Evolutionary conservation across 257 asterid genomes (phyloP).

Genomic region (Solanum medicagineum): DNA sequence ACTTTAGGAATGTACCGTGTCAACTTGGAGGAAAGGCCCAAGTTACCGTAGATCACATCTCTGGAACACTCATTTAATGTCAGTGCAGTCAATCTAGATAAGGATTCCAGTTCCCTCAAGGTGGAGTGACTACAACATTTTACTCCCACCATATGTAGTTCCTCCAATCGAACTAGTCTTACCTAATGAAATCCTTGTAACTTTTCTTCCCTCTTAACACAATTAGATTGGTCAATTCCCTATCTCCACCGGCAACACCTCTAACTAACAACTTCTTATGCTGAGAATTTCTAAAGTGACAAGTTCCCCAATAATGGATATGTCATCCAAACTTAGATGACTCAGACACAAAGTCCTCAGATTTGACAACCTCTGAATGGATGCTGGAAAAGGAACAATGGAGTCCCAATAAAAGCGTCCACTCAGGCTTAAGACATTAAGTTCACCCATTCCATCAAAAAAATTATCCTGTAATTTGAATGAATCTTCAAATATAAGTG

Average conservation of each 20-base stretch:
- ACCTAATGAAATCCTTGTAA: not conserved
- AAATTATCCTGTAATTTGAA: not conserved
- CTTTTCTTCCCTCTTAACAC: not conserved
- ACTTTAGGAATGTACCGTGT: not conserved
- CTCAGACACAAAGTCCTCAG: not conserved
- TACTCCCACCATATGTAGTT: not conserved
- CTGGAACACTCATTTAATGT: not conserved
- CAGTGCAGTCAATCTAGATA: not conserved
- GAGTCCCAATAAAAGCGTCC: not conserved
- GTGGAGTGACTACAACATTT: not conserved
- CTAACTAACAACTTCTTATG: not conserved
- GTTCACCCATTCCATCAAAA: not conserved
- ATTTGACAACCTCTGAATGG: not conserved
- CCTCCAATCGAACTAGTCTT: not conserved
- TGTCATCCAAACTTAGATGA: not conserved
- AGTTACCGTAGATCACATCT: not conserved
- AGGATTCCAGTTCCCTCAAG: not conserved
- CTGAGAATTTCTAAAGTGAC: not conserved
- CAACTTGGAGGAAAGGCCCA: not conserved
- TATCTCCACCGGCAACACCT: not conserved
- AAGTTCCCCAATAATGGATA: not conserved
- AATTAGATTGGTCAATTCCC: not conserved
- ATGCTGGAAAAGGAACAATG: not conserved
- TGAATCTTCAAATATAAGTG: not conserved
- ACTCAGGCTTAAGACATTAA: not conserved